Evolutionary conservation across 768 basidiomycete genomes (phyloP).

Genomic region (Pleurotus sapidus): DNA sequence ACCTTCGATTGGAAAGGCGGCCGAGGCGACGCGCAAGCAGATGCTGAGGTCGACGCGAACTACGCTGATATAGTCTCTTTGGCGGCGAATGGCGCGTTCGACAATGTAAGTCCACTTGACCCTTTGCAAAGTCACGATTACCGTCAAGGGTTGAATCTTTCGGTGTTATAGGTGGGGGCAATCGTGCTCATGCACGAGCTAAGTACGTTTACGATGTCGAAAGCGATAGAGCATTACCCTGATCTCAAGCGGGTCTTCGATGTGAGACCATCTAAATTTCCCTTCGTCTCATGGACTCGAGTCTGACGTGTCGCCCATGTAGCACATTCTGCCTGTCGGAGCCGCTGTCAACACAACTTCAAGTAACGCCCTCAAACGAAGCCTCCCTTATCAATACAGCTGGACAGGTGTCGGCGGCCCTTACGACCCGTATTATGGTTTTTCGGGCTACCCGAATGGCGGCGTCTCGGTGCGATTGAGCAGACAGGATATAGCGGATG

Average conservation of each 20-base stretch:
- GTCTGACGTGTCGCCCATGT: neutral
- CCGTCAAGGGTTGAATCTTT: neutral
- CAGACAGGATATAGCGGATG: neutral
- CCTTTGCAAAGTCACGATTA: neutral
- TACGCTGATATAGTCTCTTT: constrained; percentile 52
- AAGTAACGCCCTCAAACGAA: neutral
- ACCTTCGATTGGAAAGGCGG: constrained; percentile 74
- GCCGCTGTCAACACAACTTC: constrained; percentile 45
- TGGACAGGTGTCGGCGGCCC: neutral
- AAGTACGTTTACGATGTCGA: constrained; percentile 59
- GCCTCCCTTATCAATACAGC: neutral
- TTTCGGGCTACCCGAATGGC: too few species aligned
- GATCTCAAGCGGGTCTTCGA: constrained; percentile 42
- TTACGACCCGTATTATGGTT: too few species aligned
- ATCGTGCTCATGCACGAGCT: constrained; percentile 60
- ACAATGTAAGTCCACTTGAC: constrained; percentile 25
- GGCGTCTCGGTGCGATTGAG: neutral
- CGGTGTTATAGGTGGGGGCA: constrained; percentile 34
- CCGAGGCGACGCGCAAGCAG: constrained; percentile 34
- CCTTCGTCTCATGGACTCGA: neutral
- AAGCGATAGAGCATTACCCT: constrained; percentile 51
- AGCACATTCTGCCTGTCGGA: constrained; percentile 52
- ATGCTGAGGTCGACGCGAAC: constrained; percentile 44
- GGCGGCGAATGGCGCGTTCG: constrained; percentile 40
- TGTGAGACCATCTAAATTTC: constrained; percentile 28